Evolutionary conservation across 2,329 filamentous ascomycete genomes (phyloP).

Genomic region (Remersonia thermophila): DNA sequence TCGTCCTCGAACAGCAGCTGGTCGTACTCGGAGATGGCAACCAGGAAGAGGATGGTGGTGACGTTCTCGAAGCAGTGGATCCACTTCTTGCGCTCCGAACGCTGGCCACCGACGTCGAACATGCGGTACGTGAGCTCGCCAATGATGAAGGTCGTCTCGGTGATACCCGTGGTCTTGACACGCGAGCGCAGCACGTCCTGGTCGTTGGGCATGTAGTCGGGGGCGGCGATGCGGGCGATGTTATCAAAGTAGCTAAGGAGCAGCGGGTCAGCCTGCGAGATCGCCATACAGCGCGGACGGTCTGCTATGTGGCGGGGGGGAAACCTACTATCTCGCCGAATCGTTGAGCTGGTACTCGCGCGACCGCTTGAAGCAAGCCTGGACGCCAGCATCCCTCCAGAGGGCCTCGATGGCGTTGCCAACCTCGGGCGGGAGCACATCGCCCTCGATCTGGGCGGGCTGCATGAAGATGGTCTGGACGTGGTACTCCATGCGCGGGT

Average conservation of each 20-base stretch:
- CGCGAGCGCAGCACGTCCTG: constrained; percentile 90
- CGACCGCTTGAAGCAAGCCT: constrained; percentile 90
- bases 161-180: constrained; percentile 97
- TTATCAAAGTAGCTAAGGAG: constrained; percentile 82
- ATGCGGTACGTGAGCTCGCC: constrained; percentile 90
- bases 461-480: constrained; percentile 99
- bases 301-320: background rate
- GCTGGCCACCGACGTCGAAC: constrained; percentile 94
- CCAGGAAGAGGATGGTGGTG: constrained; percentile 89
- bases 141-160: constrained; percentile 91
- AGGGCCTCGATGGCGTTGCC: constrained; percentile 83
- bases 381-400: constrained; percentile 86
- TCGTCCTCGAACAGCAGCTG: constrained; percentile 93
- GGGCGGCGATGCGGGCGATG: constrained; percentile 77
- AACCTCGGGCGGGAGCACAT: constrained; percentile 86
- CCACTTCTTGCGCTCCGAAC: constrained; percentile 98
- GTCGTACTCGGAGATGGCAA: constrained; percentile 95
- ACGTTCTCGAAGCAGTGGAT: constrained; percentile 99
- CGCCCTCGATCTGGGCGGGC: constrained; percentile 89
- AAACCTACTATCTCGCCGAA: constrained; percentile 81
- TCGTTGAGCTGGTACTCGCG: constrained; percentile 95
- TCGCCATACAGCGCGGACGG: background rate
- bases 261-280: constrained; percentile 21
- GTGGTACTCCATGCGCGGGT: constrained; percentile 89
- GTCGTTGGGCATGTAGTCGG: constrained; percentile 90